These are phyloP conservation scores for Amylocarpus encephaloides DNA, from an alignment of 2,329 filamentous ascomycete genomes.

Conservation along the genomic window DNA sequence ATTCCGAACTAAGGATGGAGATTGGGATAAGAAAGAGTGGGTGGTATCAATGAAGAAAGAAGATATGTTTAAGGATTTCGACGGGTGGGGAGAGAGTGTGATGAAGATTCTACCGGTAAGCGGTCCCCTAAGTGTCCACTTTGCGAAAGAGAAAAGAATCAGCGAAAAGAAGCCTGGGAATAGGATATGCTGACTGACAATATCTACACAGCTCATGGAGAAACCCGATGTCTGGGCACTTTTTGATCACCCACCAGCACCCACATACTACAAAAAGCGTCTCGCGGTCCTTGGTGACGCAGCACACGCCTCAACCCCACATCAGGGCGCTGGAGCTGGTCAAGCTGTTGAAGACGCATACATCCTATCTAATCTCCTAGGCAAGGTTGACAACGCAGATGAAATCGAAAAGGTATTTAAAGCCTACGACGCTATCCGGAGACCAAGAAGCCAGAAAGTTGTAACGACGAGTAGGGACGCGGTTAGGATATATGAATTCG, in stretches of 20 bases:
- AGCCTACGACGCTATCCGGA: constrained; percentile 44
- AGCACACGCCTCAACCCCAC: constrained; percentile 55
- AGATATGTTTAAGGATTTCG: constrained; percentile 35
- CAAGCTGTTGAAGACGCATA: constrained; percentile 50
- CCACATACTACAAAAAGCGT: constrained; percentile 37
- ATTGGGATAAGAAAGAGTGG: constrained; percentile 36
- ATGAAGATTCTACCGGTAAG: constrained; percentile 31
- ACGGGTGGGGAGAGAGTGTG: constrained; percentile 34
- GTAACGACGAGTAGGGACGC: constrained; percentile 28
- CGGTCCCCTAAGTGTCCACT: not conserved
- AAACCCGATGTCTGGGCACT: constrained; percentile 43
- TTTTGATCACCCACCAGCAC: constrained; percentile 40
- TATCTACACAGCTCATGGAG: constrained; percentile 35
- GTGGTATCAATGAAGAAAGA: constrained; percentile 34
- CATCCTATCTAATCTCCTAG: constrained; percentile 41
- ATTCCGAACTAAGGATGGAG: constrained; percentile 28
- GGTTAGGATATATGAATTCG: constrained; percentile 38
- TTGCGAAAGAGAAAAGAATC: not conserved
- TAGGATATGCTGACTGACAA: not conserved
- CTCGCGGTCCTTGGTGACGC: constrained; percentile 53
- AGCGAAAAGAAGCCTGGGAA: not conserved
- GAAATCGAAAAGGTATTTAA: constrained; percentile 41
- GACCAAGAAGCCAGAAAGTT: constrained; percentile 31
- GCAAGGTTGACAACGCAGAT: constrained; percentile 30
- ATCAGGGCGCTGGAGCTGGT: constrained; percentile 52